Base-by-base conservation (phyloP, 192 early-diverging fungal genomes). In the Coemansia nantahalensis region DNA sequence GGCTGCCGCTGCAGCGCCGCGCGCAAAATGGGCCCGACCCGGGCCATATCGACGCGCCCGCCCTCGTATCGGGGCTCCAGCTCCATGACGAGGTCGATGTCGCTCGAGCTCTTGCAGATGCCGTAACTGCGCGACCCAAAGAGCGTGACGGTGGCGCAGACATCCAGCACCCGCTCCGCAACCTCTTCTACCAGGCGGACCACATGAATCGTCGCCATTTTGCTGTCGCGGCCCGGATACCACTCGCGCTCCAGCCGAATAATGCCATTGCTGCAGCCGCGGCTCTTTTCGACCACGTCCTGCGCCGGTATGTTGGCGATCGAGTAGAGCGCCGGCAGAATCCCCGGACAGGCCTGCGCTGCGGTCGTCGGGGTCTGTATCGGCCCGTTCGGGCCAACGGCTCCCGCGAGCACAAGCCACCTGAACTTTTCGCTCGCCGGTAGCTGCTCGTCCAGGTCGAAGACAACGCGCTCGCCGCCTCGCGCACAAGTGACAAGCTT, bases 121-220 rank as follows among this genome's bases (percentile, higher is more conserved):
- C 48, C 47, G 15, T 68, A 68, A 5, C 28, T 4, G 17, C 59
- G 65, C 44, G 65, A 68, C 14, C 65, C 65, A 18, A 59, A 54
- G 9, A 66, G 8, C 5, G 41, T 24, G 7, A 43, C 19, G 12
- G 28, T 49, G 14, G 43, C 26, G 26, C 26, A 3, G n/a, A 32
- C 13, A 4, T 14, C 34, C 36, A 24, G 28, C 8, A 45, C 15
- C 21, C 16, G 28, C n/a, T 45, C n/a, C n/a, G n/a, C n/a, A n/a
- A n/a, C n/a, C n/a, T n/a, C n/a, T n/a, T n/a, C n/a, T n/a, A n/a
- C n/a, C n/a, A n/a, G n/a, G n/a, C n/a, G n/a, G n/a, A n/a, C n/a
- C n/a, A n/a, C n/a, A n/a, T n/a, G n/a, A n/a, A n/a, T n/a, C n/a
- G n/a, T n/a, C n/a, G n/a, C n/a, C n/a, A n/a, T n/a, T n/a, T n/a